Conservation (phyloP, 352 stramenopile species). For the Aphanomyces euteiches region DNA sequence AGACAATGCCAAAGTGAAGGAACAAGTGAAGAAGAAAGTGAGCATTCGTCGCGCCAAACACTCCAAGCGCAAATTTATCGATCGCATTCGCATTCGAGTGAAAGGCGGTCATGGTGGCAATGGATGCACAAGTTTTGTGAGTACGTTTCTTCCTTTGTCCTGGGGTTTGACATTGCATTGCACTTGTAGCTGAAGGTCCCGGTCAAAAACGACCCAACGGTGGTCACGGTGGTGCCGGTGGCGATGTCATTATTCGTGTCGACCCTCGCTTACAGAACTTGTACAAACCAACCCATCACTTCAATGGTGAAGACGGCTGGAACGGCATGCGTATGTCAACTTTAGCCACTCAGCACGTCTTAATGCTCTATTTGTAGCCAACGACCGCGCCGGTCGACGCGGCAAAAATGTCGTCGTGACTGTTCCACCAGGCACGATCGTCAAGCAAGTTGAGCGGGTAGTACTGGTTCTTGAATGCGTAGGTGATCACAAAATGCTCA, state of each 20-base stretch:
- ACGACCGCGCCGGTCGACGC: constrained; percentile 65
- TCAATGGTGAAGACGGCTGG: constrained; percentile 63
- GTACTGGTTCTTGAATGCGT: constrained; percentile 10
- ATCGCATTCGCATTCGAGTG: constrained; percentile 86
- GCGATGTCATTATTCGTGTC: constrained; percentile 72
- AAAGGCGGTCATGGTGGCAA: constrained; percentile 85
- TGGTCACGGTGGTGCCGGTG: constrained; percentile 76
- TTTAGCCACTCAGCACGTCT: too few relatives aligned
- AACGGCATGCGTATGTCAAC: constrained; percentile 77
- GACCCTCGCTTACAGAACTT: constrained; percentile 79
- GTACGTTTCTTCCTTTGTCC: constrained; percentile 32
- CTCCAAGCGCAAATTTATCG: constrained; percentile 87
- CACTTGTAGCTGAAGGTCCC: constrained; percentile 43
- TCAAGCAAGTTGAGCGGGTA: constrained; percentile 82
- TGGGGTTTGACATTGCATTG: not conserved
- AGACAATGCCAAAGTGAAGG: constrained; percentile 40
- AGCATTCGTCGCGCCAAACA: constrained; percentile 75
- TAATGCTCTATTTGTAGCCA: constrained; percentile 40
- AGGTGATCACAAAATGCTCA: constrained; percentile 23
- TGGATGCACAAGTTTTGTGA: constrained; percentile 84
- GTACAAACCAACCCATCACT: constrained; percentile 79
- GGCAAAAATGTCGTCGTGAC: constrained; percentile 79
- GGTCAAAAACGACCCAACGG: constrained; percentile 79
- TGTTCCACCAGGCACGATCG: constrained; percentile 80
- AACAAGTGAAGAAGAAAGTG: constrained; percentile 86